phyloP scores from a whole-genome alignment of 805 yeast genomes.

The Sporopachydermia quercuum region DNA sequence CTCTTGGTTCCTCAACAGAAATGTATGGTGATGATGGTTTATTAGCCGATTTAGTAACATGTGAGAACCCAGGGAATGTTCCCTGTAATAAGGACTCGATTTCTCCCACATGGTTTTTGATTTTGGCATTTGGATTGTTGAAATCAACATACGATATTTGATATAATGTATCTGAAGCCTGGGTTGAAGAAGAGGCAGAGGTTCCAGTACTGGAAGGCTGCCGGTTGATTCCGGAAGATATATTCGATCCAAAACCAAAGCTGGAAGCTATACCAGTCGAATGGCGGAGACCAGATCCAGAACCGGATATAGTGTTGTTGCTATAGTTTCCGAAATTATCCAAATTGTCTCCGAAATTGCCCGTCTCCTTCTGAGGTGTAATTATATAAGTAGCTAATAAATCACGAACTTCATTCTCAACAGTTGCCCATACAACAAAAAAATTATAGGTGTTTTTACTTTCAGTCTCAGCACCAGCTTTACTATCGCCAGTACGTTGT shows the following conservation, averaged over 20 bases:
- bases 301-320: no score
- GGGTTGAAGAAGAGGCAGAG: no score
- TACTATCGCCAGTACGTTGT: constrained; percentile 7
- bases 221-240: no score
- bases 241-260: no score
- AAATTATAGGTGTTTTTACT: no score
- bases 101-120: constrained; percentile 14
- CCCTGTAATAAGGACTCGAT: constrained; percentile 29
- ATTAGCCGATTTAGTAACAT: constrained; percentile 18
- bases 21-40: constrained; percentile 34
- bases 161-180: not conserved
- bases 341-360: no score
- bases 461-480: constrained; percentile 12
- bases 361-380: not conserved
- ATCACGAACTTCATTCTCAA: constrained; percentile 26
- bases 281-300: not conserved
- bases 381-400: constrained; percentile 24
- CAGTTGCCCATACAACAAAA: constrained; percentile 27
- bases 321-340: no score
- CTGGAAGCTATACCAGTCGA: no score
- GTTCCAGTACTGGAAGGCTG: no score
- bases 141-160: not conserved
- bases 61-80: constrained; percentile 55
- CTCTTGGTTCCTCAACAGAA: constrained; percentile 36
- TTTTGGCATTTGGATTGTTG: constrained; percentile 14